Evolutionary conservation across 768 basidiomycete species (phyloP).

Genomic region (Tylopilus sp.): DNA sequence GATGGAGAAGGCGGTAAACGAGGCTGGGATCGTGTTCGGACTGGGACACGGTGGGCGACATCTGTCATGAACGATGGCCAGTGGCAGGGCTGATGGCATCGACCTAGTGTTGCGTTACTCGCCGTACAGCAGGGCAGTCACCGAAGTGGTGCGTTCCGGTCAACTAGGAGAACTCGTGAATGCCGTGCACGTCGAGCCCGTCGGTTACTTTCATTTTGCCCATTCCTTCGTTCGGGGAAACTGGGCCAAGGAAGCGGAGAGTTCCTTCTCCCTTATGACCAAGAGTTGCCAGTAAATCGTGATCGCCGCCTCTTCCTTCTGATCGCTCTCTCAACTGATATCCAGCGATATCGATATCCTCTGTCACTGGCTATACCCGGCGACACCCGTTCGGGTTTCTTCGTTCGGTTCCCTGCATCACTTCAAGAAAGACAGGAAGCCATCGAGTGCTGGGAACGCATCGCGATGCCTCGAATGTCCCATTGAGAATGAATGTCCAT

Average conservation of each 20-base stretch:
- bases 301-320: not conserved
- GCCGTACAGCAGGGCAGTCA: constrained; percentile 71
- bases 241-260: constrained; percentile 66
- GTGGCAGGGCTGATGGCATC: not conserved
- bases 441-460: constrained; percentile 60
- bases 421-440: constrained; percentile 73
- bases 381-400: constrained; percentile 63
- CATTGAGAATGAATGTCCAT: constrained; percentile 69
- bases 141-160: constrained; percentile 66
- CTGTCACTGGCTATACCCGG: constrained; percentile 72
- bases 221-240: constrained; percentile 86
- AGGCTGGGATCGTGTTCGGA: constrained; percentile 73
- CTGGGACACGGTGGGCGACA: constrained; percentile 72
- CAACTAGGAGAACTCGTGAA: constrained; percentile 77
- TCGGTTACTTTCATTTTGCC: constrained; percentile 85
- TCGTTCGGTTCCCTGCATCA: constrained; percentile 86
- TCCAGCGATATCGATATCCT: constrained; percentile 81
- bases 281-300: constrained; percentile 82
- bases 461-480: constrained; percentile 78
- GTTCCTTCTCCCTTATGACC: constrained; percentile 82
- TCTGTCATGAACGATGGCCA: not conserved
- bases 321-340: constrained; percentile 2
- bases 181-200: constrained; percentile 79
- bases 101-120: constrained; percentile 79
- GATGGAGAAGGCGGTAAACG: constrained; percentile 70